phyloP scores from a whole-genome alignment of 2,329 filamentous ascomycete species.

The Hypoxylon sp. region DNA sequence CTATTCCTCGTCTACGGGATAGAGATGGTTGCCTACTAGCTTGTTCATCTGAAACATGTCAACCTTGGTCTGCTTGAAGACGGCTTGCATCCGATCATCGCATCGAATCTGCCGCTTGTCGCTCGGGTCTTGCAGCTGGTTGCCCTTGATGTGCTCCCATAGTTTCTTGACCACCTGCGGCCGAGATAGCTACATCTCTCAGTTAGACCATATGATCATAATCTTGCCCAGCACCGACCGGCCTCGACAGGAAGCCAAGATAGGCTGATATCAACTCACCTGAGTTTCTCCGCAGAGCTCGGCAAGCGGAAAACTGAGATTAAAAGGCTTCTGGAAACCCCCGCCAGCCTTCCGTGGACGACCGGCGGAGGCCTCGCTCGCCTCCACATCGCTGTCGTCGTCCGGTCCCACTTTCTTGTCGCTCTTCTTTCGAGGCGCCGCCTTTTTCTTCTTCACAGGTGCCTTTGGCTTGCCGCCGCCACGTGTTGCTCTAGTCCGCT shows the following conservation, averaged over 20 bases:
- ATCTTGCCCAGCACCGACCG: neutral
- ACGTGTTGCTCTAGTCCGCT: constrained; percentile 75
- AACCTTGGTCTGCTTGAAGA: constrained; percentile 90
- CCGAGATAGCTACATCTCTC: constrained; percentile 74
- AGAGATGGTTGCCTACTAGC: constrained; percentile 87
- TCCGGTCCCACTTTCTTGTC: constrained; percentile 76
- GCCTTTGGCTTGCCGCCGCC: constrained; percentile 65
- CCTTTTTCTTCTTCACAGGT: constrained; percentile 69
- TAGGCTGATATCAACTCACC: constrained; percentile 56
- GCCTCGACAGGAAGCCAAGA: neutral
- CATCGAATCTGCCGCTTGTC: constrained; percentile 94
- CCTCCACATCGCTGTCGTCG: constrained; percentile 80
- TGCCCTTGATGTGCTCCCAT: constrained; percentile 92
- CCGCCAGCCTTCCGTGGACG: constrained; percentile 85
- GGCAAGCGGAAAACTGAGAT: constrained; percentile 73
- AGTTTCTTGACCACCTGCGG: constrained; percentile 96
- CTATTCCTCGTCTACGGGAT: constrained; percentile 76
- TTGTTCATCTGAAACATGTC: constrained; percentile 99
- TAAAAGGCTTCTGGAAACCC: constrained; percentile 90
- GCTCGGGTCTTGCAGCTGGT: constrained; percentile 85
- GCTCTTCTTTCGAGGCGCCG: constrained; percentile 73
- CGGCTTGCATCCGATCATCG: constrained; percentile 87
- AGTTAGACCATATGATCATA: neutral
- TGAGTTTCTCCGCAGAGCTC: constrained; percentile 74
- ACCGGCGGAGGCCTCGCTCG: constrained; percentile 63